phyloP scores from a whole-genome alignment of 768 basidiomycete genomes.

The Gymnopilus junonius region DNA sequence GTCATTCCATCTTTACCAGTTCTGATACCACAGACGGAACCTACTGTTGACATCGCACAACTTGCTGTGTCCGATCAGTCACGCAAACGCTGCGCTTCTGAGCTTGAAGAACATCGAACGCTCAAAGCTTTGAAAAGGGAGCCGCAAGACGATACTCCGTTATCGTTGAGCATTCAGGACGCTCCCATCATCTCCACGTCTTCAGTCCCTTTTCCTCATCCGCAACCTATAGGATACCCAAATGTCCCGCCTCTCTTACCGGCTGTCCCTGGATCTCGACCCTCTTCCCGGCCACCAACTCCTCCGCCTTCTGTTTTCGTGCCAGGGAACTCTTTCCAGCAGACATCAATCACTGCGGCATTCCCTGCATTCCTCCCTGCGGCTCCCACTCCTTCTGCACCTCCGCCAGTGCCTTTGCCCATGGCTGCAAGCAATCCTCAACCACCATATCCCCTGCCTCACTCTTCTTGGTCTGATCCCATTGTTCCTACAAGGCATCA shows the following conservation, averaged over 20 bases:
- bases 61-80: slow-evolving; percentile 39
- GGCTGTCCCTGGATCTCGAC: slow-evolving; percentile 35
- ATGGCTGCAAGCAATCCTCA: slow-evolving; percentile 6
- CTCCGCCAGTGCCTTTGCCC: slow-evolving; percentile 23
- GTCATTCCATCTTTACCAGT: slow-evolving; percentile 13
- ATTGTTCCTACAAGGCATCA: slow-evolving; percentile 42
- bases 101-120: slow-evolving; percentile 44
- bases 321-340: slow-evolving; percentile 30
- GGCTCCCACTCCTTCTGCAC: slow-evolving; percentile 1
- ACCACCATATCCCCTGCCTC: slow-evolving; percentile 27
- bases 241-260: slow-evolving; percentile 17
- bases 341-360: slow-evolving; percentile 25
- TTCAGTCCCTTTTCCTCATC: slow-evolving; percentile 3
- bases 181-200: slow-evolving; percentile 19
- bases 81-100: slow-evolving; percentile 50
- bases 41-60: slow-evolving; percentile 30
- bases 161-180: slow-evolving; percentile 32
- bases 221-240: slow-evolving; percentile 16
- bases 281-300: slow-evolving; percentile 42
- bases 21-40: slow-evolving; percentile 10
- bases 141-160: slow-evolving; percentile 45
- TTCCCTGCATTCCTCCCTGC: slow-evolving; percentile 27
- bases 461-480: slow-evolving; percentile 45
- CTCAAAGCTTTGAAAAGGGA: slow-evolving; percentile 53
- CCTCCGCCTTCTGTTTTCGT: slow-evolving; percentile 36